These are phyloP conservation scores for Populus tremula DNA, from an alignment of 345 rosid species.

Conservation along the genomic window DNA sequence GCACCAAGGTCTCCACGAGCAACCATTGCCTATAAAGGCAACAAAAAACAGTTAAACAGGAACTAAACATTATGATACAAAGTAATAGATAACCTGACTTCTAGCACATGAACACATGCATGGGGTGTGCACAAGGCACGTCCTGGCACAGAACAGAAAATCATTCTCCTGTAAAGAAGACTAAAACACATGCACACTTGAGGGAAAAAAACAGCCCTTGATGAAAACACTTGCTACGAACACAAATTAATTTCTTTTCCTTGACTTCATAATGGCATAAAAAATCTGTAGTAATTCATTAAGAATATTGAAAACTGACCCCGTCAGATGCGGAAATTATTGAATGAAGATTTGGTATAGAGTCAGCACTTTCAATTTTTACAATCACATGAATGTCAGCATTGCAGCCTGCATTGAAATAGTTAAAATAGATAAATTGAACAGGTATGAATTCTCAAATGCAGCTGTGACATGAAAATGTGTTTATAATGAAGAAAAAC, in stretches of 20 bases:
- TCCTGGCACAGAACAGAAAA: neutral
- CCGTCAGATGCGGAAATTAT: constrained; percentile 91
- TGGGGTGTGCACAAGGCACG: neutral
- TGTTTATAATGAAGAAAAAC: neutral
- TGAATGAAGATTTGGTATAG: constrained; percentile 85
- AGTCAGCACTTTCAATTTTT: constrained; percentile 95
- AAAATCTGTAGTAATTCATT: neutral
- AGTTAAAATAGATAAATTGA: constrained; percentile 14
- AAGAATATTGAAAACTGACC: constrained; percentile 50
- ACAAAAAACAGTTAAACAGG: neutral
- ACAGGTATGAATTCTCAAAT: neutral
- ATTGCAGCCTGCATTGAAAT: constrained; percentile 55
- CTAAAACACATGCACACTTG: neutral
- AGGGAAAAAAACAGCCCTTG: neutral
- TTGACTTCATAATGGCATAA: neutral
- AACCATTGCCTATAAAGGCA: constrained; percentile 78
- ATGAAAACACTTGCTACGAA: neutral
- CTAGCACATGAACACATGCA: neutral
- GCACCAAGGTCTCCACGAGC: constrained; percentile 99
- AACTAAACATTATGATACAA: neutral
- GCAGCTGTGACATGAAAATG: neutral
- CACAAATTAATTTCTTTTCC: neutral
- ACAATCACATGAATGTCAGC: constrained; percentile 80
- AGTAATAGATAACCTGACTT: neutral
- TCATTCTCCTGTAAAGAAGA: neutral